Percentiles rank a stretch among this genome's conserved stretches.
phyloP scores from a whole-genome alignment of 345 rosid species.

The Arabis hirsuta region DNA sequence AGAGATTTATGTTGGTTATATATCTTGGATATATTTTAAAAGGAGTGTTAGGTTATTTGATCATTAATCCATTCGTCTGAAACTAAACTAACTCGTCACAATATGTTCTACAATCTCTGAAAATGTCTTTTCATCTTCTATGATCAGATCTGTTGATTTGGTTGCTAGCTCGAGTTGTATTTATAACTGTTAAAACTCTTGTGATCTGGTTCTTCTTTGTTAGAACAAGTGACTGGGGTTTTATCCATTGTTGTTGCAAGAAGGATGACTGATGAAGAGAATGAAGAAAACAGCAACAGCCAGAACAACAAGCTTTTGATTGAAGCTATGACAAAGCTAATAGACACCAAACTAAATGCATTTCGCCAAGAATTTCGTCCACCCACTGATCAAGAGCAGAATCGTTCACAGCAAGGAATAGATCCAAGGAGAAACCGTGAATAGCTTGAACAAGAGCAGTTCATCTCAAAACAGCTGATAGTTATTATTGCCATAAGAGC shows the following conservation, averaged over 20 bases:
- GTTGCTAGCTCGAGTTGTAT: too few species aligned
- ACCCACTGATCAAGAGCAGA: background rate
- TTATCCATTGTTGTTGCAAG: background rate
- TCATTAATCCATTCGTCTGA: too few species aligned
- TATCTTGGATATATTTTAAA: too few species aligned
- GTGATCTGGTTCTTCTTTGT: too few species aligned
- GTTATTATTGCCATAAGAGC: background rate
- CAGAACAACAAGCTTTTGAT: background rate
- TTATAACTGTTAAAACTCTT: too few species aligned
- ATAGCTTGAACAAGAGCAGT: background rate
- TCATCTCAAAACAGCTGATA: background rate
- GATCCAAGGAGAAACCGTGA: background rate
- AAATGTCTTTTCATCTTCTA: too few species aligned
- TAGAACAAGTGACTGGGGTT: too few species aligned
- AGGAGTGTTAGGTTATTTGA: too few species aligned
- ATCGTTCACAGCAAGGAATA: background rate
- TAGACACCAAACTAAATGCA: background rate
- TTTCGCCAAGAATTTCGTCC: background rate
- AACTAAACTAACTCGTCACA: too few species aligned
- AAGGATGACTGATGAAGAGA: background rate
- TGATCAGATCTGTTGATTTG: too few species aligned
- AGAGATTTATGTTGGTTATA: too few species aligned
- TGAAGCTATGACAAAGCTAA: background rate
- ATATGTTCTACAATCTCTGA: too few species aligned
- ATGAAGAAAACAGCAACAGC: background rate